Evolutionary conservation across 345 rosid genomes (phyloP), one percentile per base, ranked within the genome.

Genomic region (Chamaenerion angustifolium): DNA sequence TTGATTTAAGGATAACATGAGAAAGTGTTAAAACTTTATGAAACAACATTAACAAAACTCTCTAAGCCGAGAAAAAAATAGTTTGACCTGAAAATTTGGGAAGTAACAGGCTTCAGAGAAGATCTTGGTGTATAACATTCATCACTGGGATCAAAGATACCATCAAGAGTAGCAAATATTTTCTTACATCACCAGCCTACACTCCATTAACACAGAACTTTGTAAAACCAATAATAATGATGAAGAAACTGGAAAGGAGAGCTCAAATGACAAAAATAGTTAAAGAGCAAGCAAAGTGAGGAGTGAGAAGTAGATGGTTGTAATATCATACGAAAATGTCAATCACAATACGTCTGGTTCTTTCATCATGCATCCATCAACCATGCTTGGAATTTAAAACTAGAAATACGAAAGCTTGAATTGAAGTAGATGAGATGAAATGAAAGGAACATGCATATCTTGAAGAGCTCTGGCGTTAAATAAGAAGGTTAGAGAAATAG

Each of bases 301-400:
- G n/a, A 21, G 68, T 77, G 79, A 73, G 82, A 65, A 71, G 74
- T 68, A 64, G 79, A 76, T 76, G 71, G 74, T 55, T 60, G 16
- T 53, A 44, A 47, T 46, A 42, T 77, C 79, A 74, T 41, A 11
- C 42, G 42, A 19, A 56, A 31, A 31, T 19, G 19, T 46, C 49
- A 46, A 11, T 12, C 6, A 21, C 25, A 14, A 46, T 46, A 10
- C 19, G 25, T 19, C 25, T 27, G 16, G 10, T 16, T 21, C 4
- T 16, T 10, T 12, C 19, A 27, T 10, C 25, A 47, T 8, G 11
- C 11, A 16, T 16, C 23, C 16, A 15, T 16, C 37, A 42, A 12
- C n/a, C 48, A 23, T 14, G 45, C 43, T 12, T 16, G 11, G 12
- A 16, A 44, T 6, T 14, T 21, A 4, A 13, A 23, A 31, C 8